phyloP scores from a whole-genome alignment of 129 eudicot species.

The Chrysanthemum makinoi region DNA sequence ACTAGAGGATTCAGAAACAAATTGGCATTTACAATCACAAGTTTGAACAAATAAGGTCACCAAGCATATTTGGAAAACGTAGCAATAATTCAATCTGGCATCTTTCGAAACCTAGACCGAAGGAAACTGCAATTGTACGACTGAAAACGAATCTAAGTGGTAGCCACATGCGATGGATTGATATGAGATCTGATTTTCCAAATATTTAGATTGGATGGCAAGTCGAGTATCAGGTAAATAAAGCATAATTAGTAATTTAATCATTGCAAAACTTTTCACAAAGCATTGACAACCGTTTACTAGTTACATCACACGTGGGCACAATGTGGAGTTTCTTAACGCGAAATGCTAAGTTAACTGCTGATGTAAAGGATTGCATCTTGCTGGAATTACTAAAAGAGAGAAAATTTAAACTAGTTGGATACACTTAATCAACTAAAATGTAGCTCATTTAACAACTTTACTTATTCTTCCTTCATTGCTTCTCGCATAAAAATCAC shows the following conservation, averaged over 20 bases:
- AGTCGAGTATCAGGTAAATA: not conserved
- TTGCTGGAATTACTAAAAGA: not conserved
- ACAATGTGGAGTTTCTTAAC: not conserved
- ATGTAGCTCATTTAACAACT: conserved; percentile 20
- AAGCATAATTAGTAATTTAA: not conserved
- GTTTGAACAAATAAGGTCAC: not conserved
- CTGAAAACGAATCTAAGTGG: not conserved
- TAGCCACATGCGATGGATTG: not conserved
- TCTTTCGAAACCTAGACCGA: not conserved
- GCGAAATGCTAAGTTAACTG: conserved; percentile 14
- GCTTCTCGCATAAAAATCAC: not conserved
- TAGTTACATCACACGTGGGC: conserved; percentile 3
- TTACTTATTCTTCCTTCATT: not conserved
- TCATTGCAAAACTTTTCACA: not conserved
- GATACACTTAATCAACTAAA: not conserved
- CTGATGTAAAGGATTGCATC: conserved; percentile 16
- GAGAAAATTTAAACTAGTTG: not conserved
- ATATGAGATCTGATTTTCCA: not conserved
- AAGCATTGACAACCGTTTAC: not conserved
- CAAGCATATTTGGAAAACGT: not conserved
- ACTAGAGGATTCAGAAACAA: not conserved
- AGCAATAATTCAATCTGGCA: not conserved
- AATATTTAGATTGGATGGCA: conserved; percentile 7
- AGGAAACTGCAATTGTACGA: not conserved
- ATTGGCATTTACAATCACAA: not conserved